Evolutionary conservation across 352 stramenopile species (phyloP).

Genomic region (Lagenidium giganteum): DNA sequence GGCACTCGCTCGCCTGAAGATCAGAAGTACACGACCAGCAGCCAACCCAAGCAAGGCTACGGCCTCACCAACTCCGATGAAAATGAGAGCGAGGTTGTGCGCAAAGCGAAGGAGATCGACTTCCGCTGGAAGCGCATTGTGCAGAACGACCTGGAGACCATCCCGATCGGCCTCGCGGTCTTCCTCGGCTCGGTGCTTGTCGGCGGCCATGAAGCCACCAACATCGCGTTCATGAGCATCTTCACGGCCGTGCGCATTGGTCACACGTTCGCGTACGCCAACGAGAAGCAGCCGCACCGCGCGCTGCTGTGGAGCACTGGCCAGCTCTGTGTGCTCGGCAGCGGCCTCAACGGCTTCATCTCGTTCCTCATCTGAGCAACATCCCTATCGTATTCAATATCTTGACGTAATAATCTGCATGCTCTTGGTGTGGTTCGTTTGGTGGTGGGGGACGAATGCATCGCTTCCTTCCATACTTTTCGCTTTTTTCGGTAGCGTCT

Average conservation of each 20-base stretch:
- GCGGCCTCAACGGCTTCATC: constrained; percentile 29
- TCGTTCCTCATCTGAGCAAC: constrained; percentile 22
- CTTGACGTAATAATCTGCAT: too few relatives aligned
- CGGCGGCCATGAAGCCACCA: constrained; percentile 33
- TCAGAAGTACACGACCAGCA: constrained; percentile 5
- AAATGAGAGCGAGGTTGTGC: constrained; percentile 14
- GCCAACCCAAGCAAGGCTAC: constrained; percentile 20
- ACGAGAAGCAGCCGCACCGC: constrained; percentile 29
- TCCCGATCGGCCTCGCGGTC: constrained; percentile 32
- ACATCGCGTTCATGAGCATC: constrained; percentile 28
- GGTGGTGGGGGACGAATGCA: too few relatives aligned
- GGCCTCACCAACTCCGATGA: constrained; percentile 9
- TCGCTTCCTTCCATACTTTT: too few relatives aligned
- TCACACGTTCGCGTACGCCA: constrained; percentile 31
- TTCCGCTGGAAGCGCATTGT: constrained; percentile 39
- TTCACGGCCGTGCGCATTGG: constrained; percentile 26
- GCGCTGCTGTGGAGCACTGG: constrained; percentile 23
- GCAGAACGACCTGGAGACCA: constrained; percentile 39
- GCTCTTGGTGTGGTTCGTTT: too few relatives aligned
- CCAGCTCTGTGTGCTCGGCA: constrained; percentile 31
- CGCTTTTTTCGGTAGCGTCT: too few relatives aligned
- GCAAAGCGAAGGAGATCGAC: constrained; percentile 23
- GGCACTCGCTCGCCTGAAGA: constrained; percentile 27
- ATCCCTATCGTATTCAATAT: too few relatives aligned
- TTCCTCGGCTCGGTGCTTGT: constrained; percentile 36